Percentiles rank a stretch among this genome's conserved stretches.
phyloP scores from a whole-genome alignment of 257 asterid species.

The Coffea canephora region DNA sequence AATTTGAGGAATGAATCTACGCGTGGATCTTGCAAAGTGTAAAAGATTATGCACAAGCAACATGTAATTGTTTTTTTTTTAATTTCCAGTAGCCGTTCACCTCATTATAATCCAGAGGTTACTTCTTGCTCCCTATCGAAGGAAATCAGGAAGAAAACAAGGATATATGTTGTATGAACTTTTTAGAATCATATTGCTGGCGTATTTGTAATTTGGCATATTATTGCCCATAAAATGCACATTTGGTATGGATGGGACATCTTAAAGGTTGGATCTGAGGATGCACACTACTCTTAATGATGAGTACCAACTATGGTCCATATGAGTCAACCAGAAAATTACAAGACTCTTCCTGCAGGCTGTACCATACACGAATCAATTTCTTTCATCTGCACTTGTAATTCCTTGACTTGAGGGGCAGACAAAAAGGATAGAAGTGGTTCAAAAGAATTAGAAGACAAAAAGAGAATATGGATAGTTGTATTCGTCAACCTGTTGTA shows the following conservation, averaged over 20 bases:
- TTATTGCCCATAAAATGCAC: not conserved
- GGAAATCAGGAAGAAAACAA: too few species aligned
- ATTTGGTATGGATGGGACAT: not conserved
- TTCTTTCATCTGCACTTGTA: not conserved
- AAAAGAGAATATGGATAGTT: not conserved
- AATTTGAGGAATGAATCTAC: not conserved
- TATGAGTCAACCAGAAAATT: not conserved
- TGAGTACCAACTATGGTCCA: too few species aligned
- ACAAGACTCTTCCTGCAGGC: not conserved
- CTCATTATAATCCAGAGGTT: not conserved
- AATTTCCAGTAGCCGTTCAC: not conserved
- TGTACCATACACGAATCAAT: not conserved
- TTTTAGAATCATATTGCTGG: too few species aligned
- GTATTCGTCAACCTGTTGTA: not conserved
- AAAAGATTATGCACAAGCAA: not conserved
- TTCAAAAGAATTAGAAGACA: slow-evolving; percentile 28
- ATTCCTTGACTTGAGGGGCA: slow-evolving; percentile 21
- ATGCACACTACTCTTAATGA: not conserved
- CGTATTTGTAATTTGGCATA: not conserved
- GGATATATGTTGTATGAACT: not conserved
- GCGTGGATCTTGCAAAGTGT: not conserved
- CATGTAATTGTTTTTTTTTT: not conserved
- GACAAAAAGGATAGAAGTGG: slow-evolving; percentile 27
- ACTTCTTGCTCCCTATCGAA: not conserved
- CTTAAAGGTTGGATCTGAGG: not conserved